A percentile compares a stretch with the other conserved stretches of the same genome.
Evolutionary conservation across 1,284 basidiomycete genomes (phyloP).

Genomic region (Puccinia polysora): DNA sequence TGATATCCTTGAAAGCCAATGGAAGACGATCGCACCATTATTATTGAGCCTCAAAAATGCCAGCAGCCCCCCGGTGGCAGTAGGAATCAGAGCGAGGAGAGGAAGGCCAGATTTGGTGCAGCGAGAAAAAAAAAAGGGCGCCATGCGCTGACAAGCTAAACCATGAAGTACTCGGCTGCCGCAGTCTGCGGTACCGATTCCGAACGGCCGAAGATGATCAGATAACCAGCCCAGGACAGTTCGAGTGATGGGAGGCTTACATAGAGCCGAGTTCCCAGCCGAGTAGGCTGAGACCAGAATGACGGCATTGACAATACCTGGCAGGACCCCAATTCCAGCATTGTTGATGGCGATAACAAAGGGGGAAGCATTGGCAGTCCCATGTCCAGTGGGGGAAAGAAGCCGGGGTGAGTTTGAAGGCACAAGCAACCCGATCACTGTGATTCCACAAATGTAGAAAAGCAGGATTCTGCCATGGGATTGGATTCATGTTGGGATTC

Average conservation of each 20-base stretch:
- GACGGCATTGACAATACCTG: slow-evolving; percentile 17
- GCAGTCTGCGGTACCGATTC: slow-evolving; percentile 46
- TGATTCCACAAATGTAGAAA: slow-evolving; percentile 51
- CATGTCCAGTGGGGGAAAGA: slow-evolving; percentile 39
- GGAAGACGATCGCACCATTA: slow-evolving; percentile 12
- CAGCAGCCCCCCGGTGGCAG: slow-evolving; percentile 38
- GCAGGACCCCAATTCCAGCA: not conserved
- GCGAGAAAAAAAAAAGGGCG: slow-evolving; percentile 47
- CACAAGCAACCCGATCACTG: slow-evolving; percentile 50
- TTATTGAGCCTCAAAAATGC: slow-evolving; percentile 9
- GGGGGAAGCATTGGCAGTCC: slow-evolving; percentile 46
- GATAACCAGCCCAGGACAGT: too few species aligned
- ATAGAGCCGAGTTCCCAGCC: slow-evolving; percentile 14
- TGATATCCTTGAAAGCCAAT: slow-evolving; percentile 19
- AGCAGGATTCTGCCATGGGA: slow-evolving; percentile 51
- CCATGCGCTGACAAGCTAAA: slow-evolving; percentile 47
- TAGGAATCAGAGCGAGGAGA: slow-evolving; percentile 46
- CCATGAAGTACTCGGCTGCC: slow-evolving; percentile 50
- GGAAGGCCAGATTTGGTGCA: slow-evolving; percentile 47
- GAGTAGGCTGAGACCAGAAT: slow-evolving; percentile 18
- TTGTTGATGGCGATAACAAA: slow-evolving; percentile 50
- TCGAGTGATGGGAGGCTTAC: not conserved
- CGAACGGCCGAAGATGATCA: not conserved
- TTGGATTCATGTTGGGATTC: slow-evolving; percentile 48
- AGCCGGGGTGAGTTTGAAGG: slow-evolving; percentile 47